These are phyloP conservation scores for Ganoderma multipileum DNA, from an alignment of 1,284 basidiomycete species.

Conservation along the genomic window DNA sequence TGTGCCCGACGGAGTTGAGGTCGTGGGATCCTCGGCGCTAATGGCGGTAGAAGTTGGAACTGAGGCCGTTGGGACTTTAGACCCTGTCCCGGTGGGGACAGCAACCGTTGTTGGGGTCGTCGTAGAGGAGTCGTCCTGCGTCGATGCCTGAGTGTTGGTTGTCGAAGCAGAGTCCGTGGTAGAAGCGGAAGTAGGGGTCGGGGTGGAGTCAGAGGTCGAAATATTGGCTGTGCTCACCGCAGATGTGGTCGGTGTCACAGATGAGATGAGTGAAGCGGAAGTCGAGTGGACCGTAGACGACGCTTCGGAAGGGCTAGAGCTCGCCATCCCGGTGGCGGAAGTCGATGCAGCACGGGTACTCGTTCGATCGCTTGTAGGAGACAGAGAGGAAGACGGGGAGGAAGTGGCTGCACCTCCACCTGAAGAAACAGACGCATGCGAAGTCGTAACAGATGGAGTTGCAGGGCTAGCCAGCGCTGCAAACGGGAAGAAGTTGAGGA, in stretches of 20 bases:
- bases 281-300: background rate
- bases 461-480: slow-evolving; percentile 9
- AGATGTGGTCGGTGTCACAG: background rate
- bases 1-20: background rate
- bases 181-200: background rate
- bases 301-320: background rate
- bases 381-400: background rate
- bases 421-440: background rate
- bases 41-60: background rate
- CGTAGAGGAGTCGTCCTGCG: background rate
- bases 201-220: background rate
- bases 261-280: background rate
- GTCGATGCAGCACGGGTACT: background rate
- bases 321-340: background rate
- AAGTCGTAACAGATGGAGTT: background rate
- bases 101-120: background rate
- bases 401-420: background rate
- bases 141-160: background rate
- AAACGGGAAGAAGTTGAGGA: background rate
- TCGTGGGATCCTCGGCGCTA: background rate
- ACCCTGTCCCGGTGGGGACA: background rate
- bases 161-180: background rate
- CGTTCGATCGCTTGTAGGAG: background rate
- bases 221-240: background rate
- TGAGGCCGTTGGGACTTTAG: background rate